phyloP scores from a whole-genome alignment of 1,139 yeast species.

The Hyphopichia wangnamkhiaoensis region DNA sequence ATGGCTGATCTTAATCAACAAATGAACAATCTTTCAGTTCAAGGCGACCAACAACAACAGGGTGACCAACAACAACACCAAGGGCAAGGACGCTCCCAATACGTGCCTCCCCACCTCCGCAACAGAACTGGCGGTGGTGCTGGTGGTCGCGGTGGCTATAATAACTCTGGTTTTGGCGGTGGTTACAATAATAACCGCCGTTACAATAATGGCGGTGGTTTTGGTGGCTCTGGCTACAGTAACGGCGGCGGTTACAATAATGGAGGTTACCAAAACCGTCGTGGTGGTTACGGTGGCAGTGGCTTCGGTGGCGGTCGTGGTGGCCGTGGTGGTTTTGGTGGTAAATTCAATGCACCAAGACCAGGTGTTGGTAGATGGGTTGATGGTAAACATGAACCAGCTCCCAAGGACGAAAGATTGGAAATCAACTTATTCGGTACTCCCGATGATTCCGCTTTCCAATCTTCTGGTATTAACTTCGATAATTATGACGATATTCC shows the following conservation, averaged over 20 bases:
- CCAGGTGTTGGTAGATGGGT: slow-evolving; percentile 73
- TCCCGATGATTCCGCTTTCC: slow-evolving; percentile 78
- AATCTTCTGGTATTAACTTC: slow-evolving; percentile 96
- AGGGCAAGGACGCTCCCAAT: slow-evolving; percentile 25
- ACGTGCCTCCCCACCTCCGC: slow-evolving; percentile 75
- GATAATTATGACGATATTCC: slow-evolving; percentile 98
- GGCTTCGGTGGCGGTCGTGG: slow-evolving; percentile 28
- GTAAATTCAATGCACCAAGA: slow-evolving; percentile 23
- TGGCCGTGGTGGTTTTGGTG: slow-evolving; percentile 19
- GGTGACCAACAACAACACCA: slow-evolving; percentile 7
- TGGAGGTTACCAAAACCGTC: slow-evolving; percentile 11
- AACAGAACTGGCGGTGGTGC: slow-evolving; percentile 26
- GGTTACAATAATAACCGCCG: slow-evolving; percentile 25
- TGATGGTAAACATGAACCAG: slow-evolving; percentile 88
- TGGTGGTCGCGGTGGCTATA: slow-evolving; percentile 25
- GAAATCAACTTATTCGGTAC: slow-evolving; percentile 88
- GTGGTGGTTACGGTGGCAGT: slow-evolving; percentile 28
- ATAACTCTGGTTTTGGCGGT: slow-evolving; percentile 14
- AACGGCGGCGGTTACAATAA: slow-evolving; percentile 22
- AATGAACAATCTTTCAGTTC: slow-evolving; percentile 46
- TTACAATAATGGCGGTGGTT: slow-evolving; percentile 16
- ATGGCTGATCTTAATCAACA: slow-evolving; percentile 47
- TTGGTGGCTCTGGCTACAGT: slow-evolving; percentile 17
- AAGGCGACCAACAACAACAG: slow-evolving; percentile 18
- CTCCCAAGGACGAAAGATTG: slow-evolving; percentile 65